Evolutionary conservation across 2,329 filamentous ascomycete genomes (phyloP), one percentile per base, ranked within the genome.

Genomic region (Achaetomium macrosporum): DNA sequence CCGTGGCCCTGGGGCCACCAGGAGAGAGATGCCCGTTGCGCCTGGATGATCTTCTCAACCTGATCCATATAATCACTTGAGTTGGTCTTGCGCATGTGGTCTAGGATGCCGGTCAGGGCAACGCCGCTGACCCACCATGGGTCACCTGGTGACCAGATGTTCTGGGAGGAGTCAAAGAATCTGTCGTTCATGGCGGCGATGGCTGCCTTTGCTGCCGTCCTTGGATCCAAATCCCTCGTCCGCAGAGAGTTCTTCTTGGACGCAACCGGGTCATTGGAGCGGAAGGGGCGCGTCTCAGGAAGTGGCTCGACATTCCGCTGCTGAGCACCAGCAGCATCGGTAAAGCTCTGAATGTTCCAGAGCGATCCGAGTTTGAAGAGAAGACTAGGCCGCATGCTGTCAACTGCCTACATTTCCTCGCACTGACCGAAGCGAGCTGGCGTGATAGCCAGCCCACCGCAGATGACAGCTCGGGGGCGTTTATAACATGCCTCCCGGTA

Each of bases 51-150:
- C 29, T 63, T 47, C 10, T 60, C 43, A 6, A 65, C 66, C 36
- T 65, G 58, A 0, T 59, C 39, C 7, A 71, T 46, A 56, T 71
- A 70, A 3, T 65, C 59, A 3, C 41, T 42, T 10, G 63, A 61
- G 15, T 61, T 63, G 1, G 66, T 67, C 40, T 56, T 51, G 47
- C 63, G 45, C 65, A 69, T 71, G 60, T 69, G 72, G 51, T 72
- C 69, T 11, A 67, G 53, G 15, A 71, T 50, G 16, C 62, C 58
- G 48, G 68, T 67, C 11, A 73, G 61, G 10, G 70, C 67, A 11
- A 68, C 63, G 7, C 65, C 70, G 36, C 64, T 69, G 36, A 71
- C 63, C 69, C 69, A 73, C 71, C 70, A 72, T 1, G 69, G 64
- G 12, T 58, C 60, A 10, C 59, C 58, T 3, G 64, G 59, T 6